Conservation (phyloP, 2,329 filamentous ascomycete species). For the Talaromyces sp. region DNA sequence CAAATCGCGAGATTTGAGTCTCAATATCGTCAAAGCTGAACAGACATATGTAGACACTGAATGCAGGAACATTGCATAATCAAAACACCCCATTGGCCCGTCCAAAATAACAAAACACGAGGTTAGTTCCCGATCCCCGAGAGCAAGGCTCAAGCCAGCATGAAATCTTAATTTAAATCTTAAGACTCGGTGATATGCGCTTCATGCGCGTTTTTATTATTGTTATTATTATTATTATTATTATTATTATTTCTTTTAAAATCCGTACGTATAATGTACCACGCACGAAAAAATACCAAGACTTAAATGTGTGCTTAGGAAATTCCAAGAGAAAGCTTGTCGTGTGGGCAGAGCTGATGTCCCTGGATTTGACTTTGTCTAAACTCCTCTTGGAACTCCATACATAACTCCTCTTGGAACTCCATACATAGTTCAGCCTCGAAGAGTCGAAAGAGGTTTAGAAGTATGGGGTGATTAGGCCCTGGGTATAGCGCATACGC, state of each 20-base stretch:
- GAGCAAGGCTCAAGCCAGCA: not conserved
- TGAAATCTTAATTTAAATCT: not conserved
- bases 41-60: not conserved
- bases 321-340: not conserved
- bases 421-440: constrained; percentile 2
- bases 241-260: no score
- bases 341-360: not conserved
- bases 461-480: not conserved
- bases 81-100: not conserved
- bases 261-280: no score
- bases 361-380: not conserved
- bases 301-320: no score
- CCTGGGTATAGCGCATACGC: not conserved
- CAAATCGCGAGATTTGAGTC: not conserved
- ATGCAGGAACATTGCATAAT: not conserved
- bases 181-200: not conserved
- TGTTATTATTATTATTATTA: no score
- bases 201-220: no score
- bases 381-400: not conserved
- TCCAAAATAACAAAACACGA: not conserved
- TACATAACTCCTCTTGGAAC: not conserved
- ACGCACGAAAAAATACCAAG: no score
- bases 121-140: not conserved
- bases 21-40: not conserved
- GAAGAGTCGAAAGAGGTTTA: not conserved